Percentiles rank a stretch among this genome's conserved stretches.
These are phyloP conservation scores for Solanum dulcamara DNA, from an alignment of 257 asterid genomes.

Conservation along the genomic window DNA sequence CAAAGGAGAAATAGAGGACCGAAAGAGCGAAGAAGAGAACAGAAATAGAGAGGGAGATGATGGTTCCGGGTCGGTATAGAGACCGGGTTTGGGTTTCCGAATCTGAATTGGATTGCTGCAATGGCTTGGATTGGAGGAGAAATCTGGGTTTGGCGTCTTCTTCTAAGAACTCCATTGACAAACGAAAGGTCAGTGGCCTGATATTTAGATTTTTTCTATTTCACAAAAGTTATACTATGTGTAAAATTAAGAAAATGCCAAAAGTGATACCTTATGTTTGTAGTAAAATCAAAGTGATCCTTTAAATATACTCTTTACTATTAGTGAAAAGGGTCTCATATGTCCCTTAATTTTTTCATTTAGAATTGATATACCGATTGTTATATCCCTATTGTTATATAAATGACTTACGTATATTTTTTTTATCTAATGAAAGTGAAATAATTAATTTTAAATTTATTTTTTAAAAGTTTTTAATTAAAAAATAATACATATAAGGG, in stretches of 20 bases:
- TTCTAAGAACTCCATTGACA: constrained; percentile 74
- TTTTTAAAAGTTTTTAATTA: no score
- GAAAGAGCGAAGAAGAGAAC: constrained; percentile 25
- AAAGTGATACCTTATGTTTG: neutral
- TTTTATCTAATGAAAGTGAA: no score
- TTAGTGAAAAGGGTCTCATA: no score
- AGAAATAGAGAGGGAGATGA: constrained; percentile 42
- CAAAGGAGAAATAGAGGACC: constrained; percentile 35
- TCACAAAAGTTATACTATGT: neutral
- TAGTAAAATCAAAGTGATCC: neutral
- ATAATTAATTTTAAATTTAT: no score
- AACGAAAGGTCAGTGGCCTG: neutral
- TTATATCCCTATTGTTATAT: no score
- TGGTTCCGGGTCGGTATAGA: constrained; percentile 42
- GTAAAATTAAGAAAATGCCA: neutral
- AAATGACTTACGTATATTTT: no score
- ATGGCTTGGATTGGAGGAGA: constrained; percentile 54
- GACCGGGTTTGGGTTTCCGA: neutral
- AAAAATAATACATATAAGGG: no score
- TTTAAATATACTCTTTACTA: no score
- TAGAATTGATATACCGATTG: no score
- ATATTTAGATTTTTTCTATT: neutral
- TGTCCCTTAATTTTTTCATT: no score
- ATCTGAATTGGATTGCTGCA: constrained; percentile 16
- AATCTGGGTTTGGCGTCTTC: constrained; percentile 82